Base-by-base conservation (phyloP, 495 filamentous ascomycete genomes). In the Friedmanniomyces simplex region DNA sequence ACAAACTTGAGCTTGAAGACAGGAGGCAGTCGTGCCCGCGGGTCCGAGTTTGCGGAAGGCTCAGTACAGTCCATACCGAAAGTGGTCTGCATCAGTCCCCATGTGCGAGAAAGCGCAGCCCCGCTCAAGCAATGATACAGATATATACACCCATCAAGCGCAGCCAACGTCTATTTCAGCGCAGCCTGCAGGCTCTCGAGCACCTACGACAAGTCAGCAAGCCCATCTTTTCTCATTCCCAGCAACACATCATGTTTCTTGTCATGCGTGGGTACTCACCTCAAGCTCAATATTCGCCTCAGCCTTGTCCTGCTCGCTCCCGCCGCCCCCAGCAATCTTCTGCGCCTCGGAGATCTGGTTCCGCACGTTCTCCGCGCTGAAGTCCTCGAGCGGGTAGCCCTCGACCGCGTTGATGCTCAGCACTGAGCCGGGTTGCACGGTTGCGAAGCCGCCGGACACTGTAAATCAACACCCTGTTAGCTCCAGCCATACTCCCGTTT, bases 251-350 rank as follows among this genome's bases (percentile, higher is more conserved):
- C 11, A 18, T 2, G 34, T 7, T 4, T 34, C 7, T 10, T 34
- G 8, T n/a, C n/a, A n/a, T n/a, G n/a, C n/a, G n/a, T n/a, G n/a
- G n/a, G 16, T 10, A 65, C 78, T 60, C 76, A 96, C 93, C 87
- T 97, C 93, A 62, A 99, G 75, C 79, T 99, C 94, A 70, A 97
- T 88, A 80, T 93, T 96, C 57, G 93, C 93, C 82, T 97, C 93
- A 56, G 90, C 91, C 72, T 96, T 87, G 69, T 99, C 93, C 75
- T 90, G 86, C 81, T 97, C 93, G 71, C 90, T 96, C 66, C 93
- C 93, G 68, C 78, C 81, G 64, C 93, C 93, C 69, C 75, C 79
- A 58, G 86, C 89, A 73, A 97, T 86, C 83, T 95, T 96, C 76
- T 95, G 87, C 58, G 91, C 88, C 76, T 99, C 93, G 52, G 85